Evolutionary conservation across 2,329 filamentous ascomycete genomes (phyloP).

Genomic region (Aspergillus cejpii): DNA sequence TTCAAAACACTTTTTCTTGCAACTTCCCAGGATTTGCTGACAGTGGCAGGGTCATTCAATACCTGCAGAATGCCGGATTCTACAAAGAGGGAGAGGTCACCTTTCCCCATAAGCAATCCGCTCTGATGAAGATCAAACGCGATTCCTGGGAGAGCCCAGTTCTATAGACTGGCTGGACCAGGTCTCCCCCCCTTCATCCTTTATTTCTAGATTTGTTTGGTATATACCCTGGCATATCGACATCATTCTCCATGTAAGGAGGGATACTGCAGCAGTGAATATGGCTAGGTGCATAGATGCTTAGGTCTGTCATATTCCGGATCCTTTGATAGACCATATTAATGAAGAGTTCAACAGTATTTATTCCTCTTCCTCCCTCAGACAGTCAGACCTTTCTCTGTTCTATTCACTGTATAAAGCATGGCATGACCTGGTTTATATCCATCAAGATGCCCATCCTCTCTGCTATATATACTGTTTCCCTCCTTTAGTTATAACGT

Average conservation of each 20-base stretch:
- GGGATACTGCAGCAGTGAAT: background rate
- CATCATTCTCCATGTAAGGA: background rate
- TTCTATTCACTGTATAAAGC: too few relatives aligned
- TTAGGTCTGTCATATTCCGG: too few relatives aligned
- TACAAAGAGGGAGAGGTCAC: constrained; percentile 77
- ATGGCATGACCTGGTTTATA: too few relatives aligned
- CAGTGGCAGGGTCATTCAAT: constrained; percentile 55
- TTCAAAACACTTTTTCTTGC: constrained; percentile 11
- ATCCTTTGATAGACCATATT: too few relatives aligned
- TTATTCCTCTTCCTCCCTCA: too few relatives aligned
- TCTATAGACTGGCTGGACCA: constrained; percentile 36
- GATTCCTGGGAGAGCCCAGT: constrained; percentile 72
- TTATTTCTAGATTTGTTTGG: background rate
- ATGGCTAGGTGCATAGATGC: too few relatives aligned
- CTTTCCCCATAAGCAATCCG: constrained; percentile 89
- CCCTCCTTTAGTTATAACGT: too few relatives aligned
- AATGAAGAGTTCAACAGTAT: too few relatives aligned
- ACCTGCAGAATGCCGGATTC: constrained; percentile 70
- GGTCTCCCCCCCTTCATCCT: background rate
- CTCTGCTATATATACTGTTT: too few relatives aligned
- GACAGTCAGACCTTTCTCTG: too few relatives aligned
- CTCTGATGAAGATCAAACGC: constrained; percentile 70
- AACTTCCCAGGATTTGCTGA: background rate
- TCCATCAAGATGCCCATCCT: too few relatives aligned
- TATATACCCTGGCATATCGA: background rate